Evolutionary conservation across 1,139 yeast genomes (phyloP).

Genomic region (Protomyces gravidus): DNA sequence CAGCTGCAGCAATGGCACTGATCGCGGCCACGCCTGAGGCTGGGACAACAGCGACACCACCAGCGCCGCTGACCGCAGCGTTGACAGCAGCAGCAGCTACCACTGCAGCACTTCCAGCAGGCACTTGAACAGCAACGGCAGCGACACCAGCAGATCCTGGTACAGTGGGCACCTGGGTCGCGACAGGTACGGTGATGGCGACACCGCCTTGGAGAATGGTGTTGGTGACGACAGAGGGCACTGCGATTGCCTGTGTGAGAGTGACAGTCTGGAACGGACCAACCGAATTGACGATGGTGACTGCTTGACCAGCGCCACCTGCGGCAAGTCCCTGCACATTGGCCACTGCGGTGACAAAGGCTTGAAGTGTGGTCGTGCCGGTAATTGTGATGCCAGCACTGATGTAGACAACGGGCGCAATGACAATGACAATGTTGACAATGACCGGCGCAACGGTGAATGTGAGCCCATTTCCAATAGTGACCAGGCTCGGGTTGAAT

Average conservation of each 20-base stretch:
- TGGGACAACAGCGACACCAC: neutral
- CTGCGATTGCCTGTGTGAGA: neutral
- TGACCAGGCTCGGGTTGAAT: neutral
- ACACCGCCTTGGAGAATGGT: neutral
- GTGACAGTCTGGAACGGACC: slow-evolving; percentile 1
- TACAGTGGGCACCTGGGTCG: neutral
- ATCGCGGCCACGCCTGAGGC: neutral
- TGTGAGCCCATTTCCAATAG: neutral
- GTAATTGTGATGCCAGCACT: neutral
- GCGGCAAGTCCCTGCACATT: neutral
- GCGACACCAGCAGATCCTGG: neutral
- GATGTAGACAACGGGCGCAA: neutral
- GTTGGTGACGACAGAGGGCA: neutral
- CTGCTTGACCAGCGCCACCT: neutral
- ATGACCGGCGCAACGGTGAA: neutral
- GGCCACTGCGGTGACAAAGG: neutral
- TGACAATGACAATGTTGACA: neutral
- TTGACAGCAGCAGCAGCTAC: neutral
- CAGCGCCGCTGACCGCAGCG: neutral
- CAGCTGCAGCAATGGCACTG: neutral
- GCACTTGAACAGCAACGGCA: neutral
- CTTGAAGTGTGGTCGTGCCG: neutral
- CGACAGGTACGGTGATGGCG: neutral
- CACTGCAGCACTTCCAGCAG: neutral
- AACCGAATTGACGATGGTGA: neutral